Evolutionary conservation across 345 rosid genomes (phyloP).

Genomic region (Dimocarpus longan): DNA sequence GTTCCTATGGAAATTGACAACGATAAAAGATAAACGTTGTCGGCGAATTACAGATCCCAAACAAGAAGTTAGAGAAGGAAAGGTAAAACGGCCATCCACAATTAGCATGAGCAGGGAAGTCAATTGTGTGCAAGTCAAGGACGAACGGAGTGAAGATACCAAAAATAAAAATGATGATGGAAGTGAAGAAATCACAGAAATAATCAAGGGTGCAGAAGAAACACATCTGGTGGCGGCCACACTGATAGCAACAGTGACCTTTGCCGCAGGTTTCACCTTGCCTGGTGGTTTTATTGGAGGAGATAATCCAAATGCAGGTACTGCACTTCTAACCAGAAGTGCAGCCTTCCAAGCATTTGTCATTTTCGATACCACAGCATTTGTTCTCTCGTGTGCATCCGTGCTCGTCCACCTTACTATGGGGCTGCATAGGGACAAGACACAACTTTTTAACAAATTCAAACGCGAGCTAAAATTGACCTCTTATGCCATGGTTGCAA

Average conservation of each 20-base stretch:
- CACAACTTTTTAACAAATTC: not conserved
- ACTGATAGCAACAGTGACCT: not conserved
- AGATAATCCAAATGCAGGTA: not conserved
- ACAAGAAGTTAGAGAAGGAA: too few relatives aligned
- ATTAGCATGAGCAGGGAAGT: too few relatives aligned
- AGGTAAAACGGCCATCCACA: too few relatives aligned
- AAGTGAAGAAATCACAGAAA: not conserved
- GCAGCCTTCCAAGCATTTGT: not conserved
- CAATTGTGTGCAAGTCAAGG: too few relatives aligned
- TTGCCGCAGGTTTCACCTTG: too few relatives aligned
- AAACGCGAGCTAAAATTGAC: not conserved
- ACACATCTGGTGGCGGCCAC: not conserved
- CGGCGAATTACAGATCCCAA: not conserved
- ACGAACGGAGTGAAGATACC: too few relatives aligned
- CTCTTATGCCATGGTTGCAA: not conserved
- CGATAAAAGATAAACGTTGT: not conserved
- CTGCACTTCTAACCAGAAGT: not conserved
- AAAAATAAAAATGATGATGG: too few relatives aligned
- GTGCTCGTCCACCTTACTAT: not conserved
- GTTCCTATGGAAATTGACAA: not conserved
- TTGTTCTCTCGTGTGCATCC: not conserved
- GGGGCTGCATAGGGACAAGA: not conserved
- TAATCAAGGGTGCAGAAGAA: not conserved
- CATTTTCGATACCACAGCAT: not conserved
- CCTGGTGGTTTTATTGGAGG: not conserved